These are phyloP conservation scores for Hyphochytrium catenoides DNA, from an alignment of 352 stramenopile species.

Conservation along the genomic window DNA sequence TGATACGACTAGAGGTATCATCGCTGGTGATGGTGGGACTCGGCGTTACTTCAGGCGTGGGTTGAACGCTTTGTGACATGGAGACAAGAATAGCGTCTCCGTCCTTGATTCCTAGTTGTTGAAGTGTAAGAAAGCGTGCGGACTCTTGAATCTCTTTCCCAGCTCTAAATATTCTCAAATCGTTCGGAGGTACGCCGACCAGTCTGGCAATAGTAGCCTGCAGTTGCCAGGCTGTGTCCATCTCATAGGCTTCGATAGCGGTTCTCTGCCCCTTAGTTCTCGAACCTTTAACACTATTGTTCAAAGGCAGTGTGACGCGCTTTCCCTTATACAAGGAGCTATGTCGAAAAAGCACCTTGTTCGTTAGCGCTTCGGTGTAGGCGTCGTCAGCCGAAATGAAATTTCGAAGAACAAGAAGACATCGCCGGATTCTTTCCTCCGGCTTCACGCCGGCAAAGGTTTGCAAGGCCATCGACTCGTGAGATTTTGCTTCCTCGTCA, in stretches of 20 bases:
- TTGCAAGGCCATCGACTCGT: too few relatives aligned
- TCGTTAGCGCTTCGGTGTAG: conserved; percentile 3
- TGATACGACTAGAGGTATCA: too few relatives aligned
- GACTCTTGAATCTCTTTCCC: conserved; percentile 6
- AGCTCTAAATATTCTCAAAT: conserved; percentile 6
- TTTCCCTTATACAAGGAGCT: conserved; percentile 2
- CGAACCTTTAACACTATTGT: conserved; percentile 7
- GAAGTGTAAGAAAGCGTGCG: conserved; percentile 3
- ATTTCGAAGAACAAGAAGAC: neutral
- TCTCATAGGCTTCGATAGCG: conserved; percentile 3
- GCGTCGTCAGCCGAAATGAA: conserved; percentile 5
- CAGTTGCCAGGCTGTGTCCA: conserved; percentile 7
- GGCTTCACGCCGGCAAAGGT: neutral
- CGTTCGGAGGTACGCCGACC: conserved; percentile 1
- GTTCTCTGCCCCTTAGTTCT: conserved; percentile 3
- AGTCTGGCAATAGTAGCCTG: conserved; percentile 2
- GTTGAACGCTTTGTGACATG: neutral
- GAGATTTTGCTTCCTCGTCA: too few relatives aligned
- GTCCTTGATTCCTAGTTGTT: conserved; percentile 7
- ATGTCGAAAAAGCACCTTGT: conserved; percentile 1
- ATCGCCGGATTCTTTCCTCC: neutral
- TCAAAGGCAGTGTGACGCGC: conserved; percentile 1
- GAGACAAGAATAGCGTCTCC: conserved; percentile 7
- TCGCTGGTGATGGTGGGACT: neutral
- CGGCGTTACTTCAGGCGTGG: conserved; percentile 1